Conservation (phyloP, 495 filamentous ascomycete genomes). For the Podospora australis region DNA sequence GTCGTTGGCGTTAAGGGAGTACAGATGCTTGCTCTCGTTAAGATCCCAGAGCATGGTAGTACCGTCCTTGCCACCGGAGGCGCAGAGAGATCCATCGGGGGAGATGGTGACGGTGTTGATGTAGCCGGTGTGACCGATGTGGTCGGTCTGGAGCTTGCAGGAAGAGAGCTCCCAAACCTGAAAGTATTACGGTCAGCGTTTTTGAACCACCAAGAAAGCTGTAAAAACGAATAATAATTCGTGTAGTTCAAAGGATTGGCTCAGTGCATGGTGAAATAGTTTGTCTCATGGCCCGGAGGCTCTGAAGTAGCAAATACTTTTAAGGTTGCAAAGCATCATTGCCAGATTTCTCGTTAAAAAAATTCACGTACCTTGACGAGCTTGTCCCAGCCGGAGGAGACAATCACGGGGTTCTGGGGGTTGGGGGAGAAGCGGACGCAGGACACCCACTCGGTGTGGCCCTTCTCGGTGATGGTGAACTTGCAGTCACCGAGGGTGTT, state of each 20-base stretch:
- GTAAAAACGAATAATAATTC: too few species aligned
- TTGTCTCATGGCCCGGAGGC: constrained; percentile 96
- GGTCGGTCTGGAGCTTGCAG: constrained; percentile 99
- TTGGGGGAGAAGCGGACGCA: constrained; percentile 99
- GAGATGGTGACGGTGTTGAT: constrained; percentile 99
- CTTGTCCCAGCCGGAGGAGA: constrained; percentile 99
- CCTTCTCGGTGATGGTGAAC: constrained; percentile 99
- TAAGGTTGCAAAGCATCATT: constrained; percentile 86
- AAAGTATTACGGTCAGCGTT: too few species aligned
- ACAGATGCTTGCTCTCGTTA: constrained; percentile 99
- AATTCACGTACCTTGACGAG: constrained; percentile 88
- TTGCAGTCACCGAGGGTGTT: constrained; percentile 99
- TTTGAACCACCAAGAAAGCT: constrained; percentile 1
- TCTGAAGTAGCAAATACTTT: constrained; percentile 99
- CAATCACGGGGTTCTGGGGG: constrained; percentile 99
- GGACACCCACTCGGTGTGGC: constrained; percentile 98
- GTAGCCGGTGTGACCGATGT: constrained; percentile 99
- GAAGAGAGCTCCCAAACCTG: constrained; percentile 99
- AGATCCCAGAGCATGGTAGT: constrained; percentile 99
- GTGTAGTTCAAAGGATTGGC: too few species aligned
- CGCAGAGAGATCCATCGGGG: constrained; percentile 97
- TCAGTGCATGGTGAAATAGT: constrained; percentile 80
- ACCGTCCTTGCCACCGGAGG: constrained; percentile 98
- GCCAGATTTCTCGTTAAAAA: constrained; percentile 9
- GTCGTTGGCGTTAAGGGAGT: constrained; percentile 98